Conservation (phyloP, 805 yeast species). For the Candida qinlingensis region DNA sequence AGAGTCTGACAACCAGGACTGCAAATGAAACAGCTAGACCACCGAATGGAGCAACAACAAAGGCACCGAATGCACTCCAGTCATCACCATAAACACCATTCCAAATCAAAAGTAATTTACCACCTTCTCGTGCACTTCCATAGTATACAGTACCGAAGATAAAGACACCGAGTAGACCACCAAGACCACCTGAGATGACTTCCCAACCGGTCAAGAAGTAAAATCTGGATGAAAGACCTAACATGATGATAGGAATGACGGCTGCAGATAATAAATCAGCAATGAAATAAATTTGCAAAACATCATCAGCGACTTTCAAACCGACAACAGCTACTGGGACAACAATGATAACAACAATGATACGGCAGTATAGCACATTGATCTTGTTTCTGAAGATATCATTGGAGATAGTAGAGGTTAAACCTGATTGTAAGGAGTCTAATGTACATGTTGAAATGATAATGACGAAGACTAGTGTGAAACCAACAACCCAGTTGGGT, state of each 20-base stretch:
- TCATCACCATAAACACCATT: constrained; percentile 78
- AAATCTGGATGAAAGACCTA: constrained; percentile 65
- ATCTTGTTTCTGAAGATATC: constrained; percentile 83
- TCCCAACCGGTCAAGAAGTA: constrained; percentile 77
- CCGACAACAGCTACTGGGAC: constrained; percentile 88
- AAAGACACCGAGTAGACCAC: constrained; percentile 75
- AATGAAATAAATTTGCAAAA: constrained; percentile 81
- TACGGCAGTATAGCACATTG: constrained; percentile 59
- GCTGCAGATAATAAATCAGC: constrained; percentile 88
- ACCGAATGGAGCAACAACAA: constrained; percentile 84
- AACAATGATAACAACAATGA: constrained; percentile 67
- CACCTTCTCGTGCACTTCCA: constrained; percentile 70
- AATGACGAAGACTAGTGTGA: constrained; percentile 69
- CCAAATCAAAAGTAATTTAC: constrained; percentile 63
- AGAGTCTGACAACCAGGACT: constrained; percentile 45
- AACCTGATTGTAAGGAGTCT: constrained; percentile 84
- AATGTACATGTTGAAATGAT: constrained; percentile 81
- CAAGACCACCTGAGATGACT: constrained; percentile 76
- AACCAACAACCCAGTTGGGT: constrained; percentile 85
- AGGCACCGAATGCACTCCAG: constrained; percentile 95
- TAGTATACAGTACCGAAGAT: constrained; percentile 82
- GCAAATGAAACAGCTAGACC: constrained; percentile 56
- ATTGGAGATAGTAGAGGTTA: constrained; percentile 84
- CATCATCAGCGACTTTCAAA: constrained; percentile 71
- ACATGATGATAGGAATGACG: constrained; percentile 75